Base-by-base conservation (phyloP, 225 moss, liverwort and hornwort species). In the Antitrichia curtipendula region DNA sequence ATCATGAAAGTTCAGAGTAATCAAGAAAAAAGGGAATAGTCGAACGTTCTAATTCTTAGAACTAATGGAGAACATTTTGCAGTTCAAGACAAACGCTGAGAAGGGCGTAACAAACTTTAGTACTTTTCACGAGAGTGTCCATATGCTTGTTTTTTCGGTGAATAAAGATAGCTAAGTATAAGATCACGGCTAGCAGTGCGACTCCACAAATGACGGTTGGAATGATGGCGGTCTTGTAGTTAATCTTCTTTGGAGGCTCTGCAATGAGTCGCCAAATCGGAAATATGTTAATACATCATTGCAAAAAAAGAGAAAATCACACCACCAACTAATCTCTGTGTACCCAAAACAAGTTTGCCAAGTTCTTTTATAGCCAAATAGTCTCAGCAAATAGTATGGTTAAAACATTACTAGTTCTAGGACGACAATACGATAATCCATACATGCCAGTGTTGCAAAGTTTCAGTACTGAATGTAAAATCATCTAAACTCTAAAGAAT, bases 61-160 rank as follows among this genome's bases (percentile, higher is more conserved):
- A 24, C 3, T 47, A 36, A 36, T 14, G 40, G 27, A 45, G 56
- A 70, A 50, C 7, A 78, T 25, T 53, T 10, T 24, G 29, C 5
- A n/a, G 69, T 10, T 81, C 54, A 27, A 47, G n/a, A 41, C 75
- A 87, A 50, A 43, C 9, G 22, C 32, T 19, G 70, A 47, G 54
- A 56, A 82, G 68, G 31, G 70, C 36, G 21, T 49, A n/a, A 41
- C 10, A 10, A 45, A n/a, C 68, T 58, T 64, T 2, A 53, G 59
- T 87, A 91, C 91, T 82, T 87, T 91, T 91, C 85, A 87, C 25
- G 3, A 91, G 81, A n/a, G 27, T 57, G 49, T 36, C 2, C 85
- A 89, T 47, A 82, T 72, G 10, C 85, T 89, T 91, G 68, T 24
- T 82, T 78, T 85, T 91, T 41, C 43, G 61, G 82, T 85, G 50